Evolutionary conservation across 257 asterid species (phyloP), one percentile per base, ranked within the genome.

Genomic region (Scutellaria minor): DNA sequence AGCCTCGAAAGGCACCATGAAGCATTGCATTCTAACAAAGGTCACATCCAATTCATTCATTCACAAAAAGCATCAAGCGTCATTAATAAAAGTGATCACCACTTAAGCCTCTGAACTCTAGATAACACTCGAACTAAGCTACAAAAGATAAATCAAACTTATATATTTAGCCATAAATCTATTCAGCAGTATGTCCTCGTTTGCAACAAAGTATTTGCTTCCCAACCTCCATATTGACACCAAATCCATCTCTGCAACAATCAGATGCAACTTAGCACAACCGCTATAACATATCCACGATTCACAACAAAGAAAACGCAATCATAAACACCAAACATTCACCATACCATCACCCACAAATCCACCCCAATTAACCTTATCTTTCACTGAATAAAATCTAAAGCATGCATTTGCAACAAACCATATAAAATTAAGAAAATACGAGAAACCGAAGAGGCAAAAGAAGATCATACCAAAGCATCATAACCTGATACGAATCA

Each of bases 401-500:
- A 57, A 41, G 72, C 79, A 67, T 66, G 70, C 60, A 65, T 5
- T 27, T 55, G 40, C 14, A 39, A 65, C 64, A 39, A 48, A 58
- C 11, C 13, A 74, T 10, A 76, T 15, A 31, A 4, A 31, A 31
- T 31, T 4, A 0, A 31, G 37, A 4, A 31, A 31, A 24, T 24
- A 24, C n/a, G 37, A 31, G 40, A 63, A n/a, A 40, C 46, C 18
- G 3, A 72, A 51, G 9, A 20, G 27, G 27, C 27, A 24, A 18
- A 18, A 18, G 27, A 10, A 31, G 58, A 15, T 24, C 82, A 46
- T 82, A 91, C 97, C 89, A 76, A 52, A 76, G 81, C 73, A 77
- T 83, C 90, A 64, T 82, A 67, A 46, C 78, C 57, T 83, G 79
- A 64, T 82, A 90, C 2, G 93, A 81, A 20, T 88, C 96, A 41